These are phyloP conservation scores for Trichosporon sp. DNA, from an alignment of 1,284 basidiomycete species.

Conservation along the genomic window DNA sequence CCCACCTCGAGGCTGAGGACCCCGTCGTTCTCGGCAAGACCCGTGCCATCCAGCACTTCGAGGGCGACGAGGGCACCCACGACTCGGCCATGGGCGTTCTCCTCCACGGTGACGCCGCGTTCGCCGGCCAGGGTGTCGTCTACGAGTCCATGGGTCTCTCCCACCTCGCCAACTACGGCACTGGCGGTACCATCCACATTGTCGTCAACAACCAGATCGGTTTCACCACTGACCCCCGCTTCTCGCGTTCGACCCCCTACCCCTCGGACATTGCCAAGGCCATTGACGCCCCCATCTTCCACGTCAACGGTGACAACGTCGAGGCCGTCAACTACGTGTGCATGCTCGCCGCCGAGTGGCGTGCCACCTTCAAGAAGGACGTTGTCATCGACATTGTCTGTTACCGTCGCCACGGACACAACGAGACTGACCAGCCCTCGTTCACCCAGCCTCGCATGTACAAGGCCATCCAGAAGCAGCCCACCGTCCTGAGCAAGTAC, in stretches of 20 bases:
- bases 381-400: conserved; percentile 98
- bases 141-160: conserved; percentile 99
- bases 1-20: conserved; percentile 83
- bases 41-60: conserved; percentile 92
- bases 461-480: conserved; percentile 92
- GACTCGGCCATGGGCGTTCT: conserved; percentile 89
- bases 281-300: conserved; percentile 98
- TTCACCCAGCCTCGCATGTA: conserved; percentile 99
- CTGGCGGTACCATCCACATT: conserved; percentile 96
- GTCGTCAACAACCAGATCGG: conserved; percentile 99
- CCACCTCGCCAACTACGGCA: conserved; percentile 91
- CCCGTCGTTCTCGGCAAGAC: conserved; percentile 98
- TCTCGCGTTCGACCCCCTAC: conserved; percentile 96
- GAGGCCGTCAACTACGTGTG: conserved; percentile 99
- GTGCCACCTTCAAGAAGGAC: conserved; percentile 98
- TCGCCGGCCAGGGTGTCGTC: conserved; percentile 96
- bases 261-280: conserved; percentile 99
- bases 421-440: conserved; percentile 98
- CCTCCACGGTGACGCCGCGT: conserved; percentile 97
- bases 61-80: conserved; percentile 76
- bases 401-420: conserved; percentile 98
- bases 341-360: conserved; percentile 96
- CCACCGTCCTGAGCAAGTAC: conserved; percentile 89
- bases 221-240: conserved; percentile 98
- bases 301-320: conserved; percentile 98